Evolutionary conservation across 345 rosid species (phyloP).

Genomic region (Gossypium bickii): DNA sequence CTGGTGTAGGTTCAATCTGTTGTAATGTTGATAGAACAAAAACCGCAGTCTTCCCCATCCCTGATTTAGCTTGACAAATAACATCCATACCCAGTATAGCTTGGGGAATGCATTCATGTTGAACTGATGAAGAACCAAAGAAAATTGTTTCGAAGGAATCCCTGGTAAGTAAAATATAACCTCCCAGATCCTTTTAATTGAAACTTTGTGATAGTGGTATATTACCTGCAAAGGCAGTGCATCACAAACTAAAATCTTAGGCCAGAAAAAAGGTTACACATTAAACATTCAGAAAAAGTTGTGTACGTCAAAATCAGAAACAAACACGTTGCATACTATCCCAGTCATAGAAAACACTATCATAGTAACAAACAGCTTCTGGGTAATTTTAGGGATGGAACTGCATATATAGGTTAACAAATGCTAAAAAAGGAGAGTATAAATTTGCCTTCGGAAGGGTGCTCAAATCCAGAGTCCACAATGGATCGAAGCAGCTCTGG

Average conservation of each 20-base stretch:
- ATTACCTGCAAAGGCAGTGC: constrained; percentile 47
- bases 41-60: constrained; percentile 99
- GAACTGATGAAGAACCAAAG: constrained; percentile 88
- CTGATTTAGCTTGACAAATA: constrained; percentile 98
- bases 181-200: constrained; percentile 56
- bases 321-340: neutral
- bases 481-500: constrained; percentile 99
- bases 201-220: constrained; percentile 44
- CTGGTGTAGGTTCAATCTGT: constrained; percentile 85
- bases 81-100: constrained; percentile 98
- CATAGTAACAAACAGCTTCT: neutral
- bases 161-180: constrained; percentile 65
- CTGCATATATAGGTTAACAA: neutral
- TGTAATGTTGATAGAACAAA: constrained; percentile 88
- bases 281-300: neutral
- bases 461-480: constrained; percentile 98
- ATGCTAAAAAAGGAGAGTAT: neutral
- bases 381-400: neutral
- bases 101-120: constrained; percentile 99
- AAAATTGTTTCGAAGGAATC: constrained; percentile 73
- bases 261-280: neutral
- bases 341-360: neutral
- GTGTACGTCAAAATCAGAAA: neutral
- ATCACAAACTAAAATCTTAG: neutral
- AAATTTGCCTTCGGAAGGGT: constrained; percentile 87